A percentile compares a stretch with the other conserved stretches of the same genome.
Evolutionary conservation across 2,329 filamentous ascomycete species (phyloP).

Genomic region (Talaromyces sp.): DNA sequence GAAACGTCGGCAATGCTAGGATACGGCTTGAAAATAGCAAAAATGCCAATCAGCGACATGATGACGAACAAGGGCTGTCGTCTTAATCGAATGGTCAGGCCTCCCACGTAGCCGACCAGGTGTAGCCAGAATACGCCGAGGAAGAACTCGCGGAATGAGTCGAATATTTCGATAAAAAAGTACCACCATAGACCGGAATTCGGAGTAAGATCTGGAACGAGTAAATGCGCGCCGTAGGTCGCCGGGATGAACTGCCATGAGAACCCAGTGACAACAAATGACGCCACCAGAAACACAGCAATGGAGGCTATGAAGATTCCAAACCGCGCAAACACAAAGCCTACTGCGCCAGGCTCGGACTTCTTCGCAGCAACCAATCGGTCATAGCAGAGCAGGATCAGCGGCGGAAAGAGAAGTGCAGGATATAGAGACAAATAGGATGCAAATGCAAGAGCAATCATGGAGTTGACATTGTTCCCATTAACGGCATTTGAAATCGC

Average conservation of each 20-base stretch:
- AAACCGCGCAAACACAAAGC: conserved; percentile 54
- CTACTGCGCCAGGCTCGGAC: conserved; percentile 19
- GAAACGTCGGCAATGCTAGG: conserved; percentile 87
- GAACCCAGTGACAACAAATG: conserved; percentile 64
- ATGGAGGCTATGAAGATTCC: conserved; percentile 51
- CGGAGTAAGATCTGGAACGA: conserved; percentile 85
- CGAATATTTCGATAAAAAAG: conserved; percentile 99
- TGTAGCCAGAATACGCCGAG: conserved; percentile 97
- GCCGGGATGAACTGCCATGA: conserved; percentile 85
- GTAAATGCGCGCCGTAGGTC: conserved; percentile 88
- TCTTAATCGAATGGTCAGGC: conserved; percentile 74
- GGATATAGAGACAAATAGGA: conserved; percentile 92
- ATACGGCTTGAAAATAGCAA: conserved; percentile 95
- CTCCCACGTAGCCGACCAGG: conserved; percentile 81
- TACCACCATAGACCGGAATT: conserved; percentile 99
- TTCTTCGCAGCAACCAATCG: conserved; percentile 26
- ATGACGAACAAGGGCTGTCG: conserved; percentile 82
- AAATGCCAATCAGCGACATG: conserved; percentile 78
- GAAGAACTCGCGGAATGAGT: conserved; percentile 95
- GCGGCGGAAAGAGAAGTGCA: conserved; percentile 74
- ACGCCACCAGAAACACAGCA: conserved; percentile 63
- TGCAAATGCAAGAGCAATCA: conserved; percentile 80
- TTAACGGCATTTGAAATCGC: conserved; percentile 74
- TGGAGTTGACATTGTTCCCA: conserved; percentile 67
- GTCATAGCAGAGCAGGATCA: conserved; percentile 77